Evolutionary conservation across 2,329 filamentous ascomycete genomes (phyloP).

Genomic region (Thielaviopsis euricoi): DNA sequence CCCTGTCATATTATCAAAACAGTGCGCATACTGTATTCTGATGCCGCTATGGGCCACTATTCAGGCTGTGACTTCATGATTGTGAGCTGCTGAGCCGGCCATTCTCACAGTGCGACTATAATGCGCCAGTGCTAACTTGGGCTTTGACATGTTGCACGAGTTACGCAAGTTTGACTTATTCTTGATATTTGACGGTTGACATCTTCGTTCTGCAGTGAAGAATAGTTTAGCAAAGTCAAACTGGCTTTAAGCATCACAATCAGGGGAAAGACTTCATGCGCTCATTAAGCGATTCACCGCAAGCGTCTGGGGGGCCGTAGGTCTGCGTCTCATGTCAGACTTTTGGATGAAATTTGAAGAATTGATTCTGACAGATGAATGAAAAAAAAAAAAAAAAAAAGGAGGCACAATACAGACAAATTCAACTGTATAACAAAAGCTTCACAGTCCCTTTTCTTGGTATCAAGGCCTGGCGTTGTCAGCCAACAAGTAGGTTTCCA

Average conservation of each 20-base stretch:
- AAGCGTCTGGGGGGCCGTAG: too few relatives aligned
- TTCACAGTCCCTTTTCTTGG: too few relatives aligned
- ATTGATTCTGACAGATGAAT: too few relatives aligned
- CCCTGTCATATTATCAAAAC: not conserved
- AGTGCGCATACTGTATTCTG: not conserved
- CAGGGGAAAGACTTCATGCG: not conserved
- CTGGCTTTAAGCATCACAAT: not conserved
- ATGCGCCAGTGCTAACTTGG: too few relatives aligned
- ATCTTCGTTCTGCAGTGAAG: not conserved
- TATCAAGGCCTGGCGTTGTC: too few relatives aligned
- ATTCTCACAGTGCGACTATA: too few relatives aligned
- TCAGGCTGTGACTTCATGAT: not conserved
- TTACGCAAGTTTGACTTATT: not conserved
- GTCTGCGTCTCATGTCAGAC: not conserved
- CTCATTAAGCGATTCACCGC: not conserved
- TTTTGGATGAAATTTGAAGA: not conserved
- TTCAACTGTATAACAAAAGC: too few relatives aligned
- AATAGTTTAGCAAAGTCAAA: not conserved
- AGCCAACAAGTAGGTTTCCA: too few relatives aligned
- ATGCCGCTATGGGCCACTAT: not conserved
- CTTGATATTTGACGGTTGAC: too few relatives aligned
- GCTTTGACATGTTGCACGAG: not conserved
- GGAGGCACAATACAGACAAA: not conserved
- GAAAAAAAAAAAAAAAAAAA: not conserved
- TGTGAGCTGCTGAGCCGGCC: too few relatives aligned